phyloP scores from a whole-genome alignment of 2,329 filamentous ascomycete genomes.

The Septoria petroselini region DNA sequence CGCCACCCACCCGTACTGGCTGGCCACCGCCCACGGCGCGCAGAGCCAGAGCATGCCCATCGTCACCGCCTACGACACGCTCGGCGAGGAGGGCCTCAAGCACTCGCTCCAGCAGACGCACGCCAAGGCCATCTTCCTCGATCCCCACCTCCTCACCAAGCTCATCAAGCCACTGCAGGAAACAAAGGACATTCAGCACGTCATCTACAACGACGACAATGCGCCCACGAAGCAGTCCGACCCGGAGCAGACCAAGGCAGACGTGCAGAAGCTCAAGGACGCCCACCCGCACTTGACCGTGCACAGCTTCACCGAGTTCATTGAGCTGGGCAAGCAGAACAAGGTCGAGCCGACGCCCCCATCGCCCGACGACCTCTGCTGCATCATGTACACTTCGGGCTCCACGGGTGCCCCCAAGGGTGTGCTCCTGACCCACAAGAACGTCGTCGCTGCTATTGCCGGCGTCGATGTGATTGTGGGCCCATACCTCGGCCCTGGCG shows the following conservation, averaged over 20 bases:
- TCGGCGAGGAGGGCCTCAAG: constrained; percentile 77
- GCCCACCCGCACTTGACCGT: constrained; percentile 54
- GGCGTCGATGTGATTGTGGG: constrained; percentile 77
- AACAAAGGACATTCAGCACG: constrained; percentile 54
- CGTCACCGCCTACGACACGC: constrained; percentile 91
- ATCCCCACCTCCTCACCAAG: constrained; percentile 66
- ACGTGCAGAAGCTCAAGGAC: constrained; percentile 54
- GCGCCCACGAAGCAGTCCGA: constrained; percentile 33
- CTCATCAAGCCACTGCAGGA: constrained; percentile 55
- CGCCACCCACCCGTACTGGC: constrained; percentile 80
- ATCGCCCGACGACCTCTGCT: constrained; percentile 72
- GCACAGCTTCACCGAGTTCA: constrained; percentile 55
- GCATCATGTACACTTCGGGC: constrained; percentile 79
- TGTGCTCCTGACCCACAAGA: constrained; percentile 75
- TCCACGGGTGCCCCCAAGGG: constrained; percentile 88
- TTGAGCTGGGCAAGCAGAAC: constrained; percentile 60
- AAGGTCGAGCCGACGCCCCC: constrained; percentile 69
- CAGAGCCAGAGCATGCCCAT: constrained; percentile 84
- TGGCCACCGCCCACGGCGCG: constrained; percentile 66
- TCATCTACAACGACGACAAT: constrained; percentile 58
- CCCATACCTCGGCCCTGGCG: constrained; percentile 70
- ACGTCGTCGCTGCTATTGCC: constrained; percentile 75
- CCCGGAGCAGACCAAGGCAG: constrained; percentile 49
- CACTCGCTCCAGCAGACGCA: constrained; percentile 81
- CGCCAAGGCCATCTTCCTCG: constrained; percentile 79